Base-by-base conservation (phyloP, 805 yeast genomes). In the Zygoascus ofunaensis region DNA sequence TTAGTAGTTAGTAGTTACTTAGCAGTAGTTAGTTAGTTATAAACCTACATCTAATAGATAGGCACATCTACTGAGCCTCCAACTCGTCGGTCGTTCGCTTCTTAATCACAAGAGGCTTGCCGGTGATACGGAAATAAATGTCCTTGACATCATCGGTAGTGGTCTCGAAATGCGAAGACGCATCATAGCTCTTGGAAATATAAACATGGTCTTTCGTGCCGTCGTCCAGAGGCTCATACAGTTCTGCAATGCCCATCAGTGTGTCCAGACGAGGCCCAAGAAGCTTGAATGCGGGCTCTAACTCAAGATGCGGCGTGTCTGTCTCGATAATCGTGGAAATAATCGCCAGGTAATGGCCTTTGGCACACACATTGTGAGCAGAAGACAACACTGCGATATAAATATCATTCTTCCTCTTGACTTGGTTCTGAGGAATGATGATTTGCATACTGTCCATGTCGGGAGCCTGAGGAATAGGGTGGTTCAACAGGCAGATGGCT, bases 91-190 rank as follows among this genome's bases (percentile, higher is more conserved):
- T 79, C 23, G 76, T 68, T 61, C 94, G 80, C 62, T 83, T 76
- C 69, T 87, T 80, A 54, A 89, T 74, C 20, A 84, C 94, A 57
- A 92, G 74, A 17, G 95, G 95, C 63, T 86, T 84, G 41, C 97
- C 97, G 28, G 84, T 84, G 52, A 92, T 81, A 63, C 97, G 78
- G 64, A 81, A 80, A 65, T 92, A 92, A 43, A 92, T 74, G 63
- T 90, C 96, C 66, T 87, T 87, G 55, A 92, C 94, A 63, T 92
- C 97, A 62, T 92, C 97, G 34, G 98, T 92, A 56, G 95, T 84
- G 36, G 89, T 70, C 66, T 92, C 98, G 62, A 92, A 92, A 67
- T 92, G 98, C 7, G 96, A 87, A 7, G 94, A 74, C 1, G 97
- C 82, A 62, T 92, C 98, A 62, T 87, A 92, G 47, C 94, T 83